phyloP scores from a whole-genome alignment of 2,329 filamentous ascomycete genomes.

The Xylariaceae sp. region DNA sequence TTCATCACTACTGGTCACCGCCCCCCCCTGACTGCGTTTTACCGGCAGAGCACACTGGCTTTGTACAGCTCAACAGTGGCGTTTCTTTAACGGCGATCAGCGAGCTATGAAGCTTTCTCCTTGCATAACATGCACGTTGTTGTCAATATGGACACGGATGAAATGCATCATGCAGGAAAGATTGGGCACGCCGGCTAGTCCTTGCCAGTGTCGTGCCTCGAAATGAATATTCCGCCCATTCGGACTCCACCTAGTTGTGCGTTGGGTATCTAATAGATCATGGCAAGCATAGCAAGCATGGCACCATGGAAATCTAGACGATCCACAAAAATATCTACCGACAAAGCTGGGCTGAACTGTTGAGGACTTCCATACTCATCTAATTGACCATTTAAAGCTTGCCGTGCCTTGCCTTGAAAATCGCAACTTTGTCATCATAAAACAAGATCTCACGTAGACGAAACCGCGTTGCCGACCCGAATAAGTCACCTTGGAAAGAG shows the following conservation, averaged over 20 bases:
- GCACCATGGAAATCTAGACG: too few species aligned
- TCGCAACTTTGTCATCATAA: constrained; percentile 80
- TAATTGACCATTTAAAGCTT: constrained; percentile 39
- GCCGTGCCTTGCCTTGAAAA: constrained; percentile 76
- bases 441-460: constrained; percentile 78
- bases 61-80: constrained; percentile 26
- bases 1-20: neutral
- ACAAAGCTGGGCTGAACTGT: constrained; percentile 1
- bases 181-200: neutral
- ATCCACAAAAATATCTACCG: constrained; percentile 13
- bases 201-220: neutral
- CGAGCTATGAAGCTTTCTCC: constrained; percentile 5
- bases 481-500: constrained; percentile 50
- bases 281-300: neutral
- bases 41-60: constrained; percentile 4
- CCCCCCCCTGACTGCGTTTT: constrained; percentile 7
- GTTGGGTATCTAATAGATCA: neutral
- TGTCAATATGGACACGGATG: neutral
- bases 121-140: constrained; percentile 11
- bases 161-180: constrained; percentile 5
- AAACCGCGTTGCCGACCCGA: constrained; percentile 49
- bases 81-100: constrained; percentile 19
- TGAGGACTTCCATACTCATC: neutral
- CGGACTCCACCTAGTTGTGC: neutral
- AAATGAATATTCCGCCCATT: neutral